These are phyloP conservation scores for Amanita thiersii DNA, from an alignment of 768 basidiomycete genomes.

Conservation along the genomic window DNA sequence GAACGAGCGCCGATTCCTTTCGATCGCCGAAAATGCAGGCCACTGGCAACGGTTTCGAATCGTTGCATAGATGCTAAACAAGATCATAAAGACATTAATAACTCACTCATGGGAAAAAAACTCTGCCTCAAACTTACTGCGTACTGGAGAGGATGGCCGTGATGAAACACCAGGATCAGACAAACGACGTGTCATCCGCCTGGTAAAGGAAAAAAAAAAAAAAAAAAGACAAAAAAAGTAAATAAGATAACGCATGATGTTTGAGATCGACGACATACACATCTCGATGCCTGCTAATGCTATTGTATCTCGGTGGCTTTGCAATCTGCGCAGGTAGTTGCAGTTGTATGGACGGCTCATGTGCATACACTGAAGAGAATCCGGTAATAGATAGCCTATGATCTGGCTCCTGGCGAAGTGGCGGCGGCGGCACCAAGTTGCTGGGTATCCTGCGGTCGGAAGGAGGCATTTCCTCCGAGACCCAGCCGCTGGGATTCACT, in stretches of 20 bases:
- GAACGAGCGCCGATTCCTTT: conserved; percentile 20
- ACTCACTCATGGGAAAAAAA: too few species aligned
- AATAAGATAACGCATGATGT: too few species aligned
- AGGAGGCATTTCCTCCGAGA: conserved; percentile 35
- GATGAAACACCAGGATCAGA: conserved; percentile 8
- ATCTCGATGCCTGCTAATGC: background rate
- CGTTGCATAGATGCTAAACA: background rate
- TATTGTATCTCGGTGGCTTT: background rate
- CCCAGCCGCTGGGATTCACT: conserved; percentile 68
- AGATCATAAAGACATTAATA: background rate
- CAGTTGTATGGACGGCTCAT: conserved; percentile 6
- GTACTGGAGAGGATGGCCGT: too few species aligned
- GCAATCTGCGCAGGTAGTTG: conserved; percentile 7
- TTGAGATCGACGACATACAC: too few species aligned
- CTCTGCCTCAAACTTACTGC: too few species aligned
- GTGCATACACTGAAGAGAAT: background rate
- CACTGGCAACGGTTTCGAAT: background rate
- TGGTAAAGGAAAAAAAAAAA: background rate
- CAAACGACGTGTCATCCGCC: background rate
- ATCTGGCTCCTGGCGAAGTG: conserved; percentile 11
- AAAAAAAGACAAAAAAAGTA: too few species aligned
- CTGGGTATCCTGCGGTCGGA: background rate
- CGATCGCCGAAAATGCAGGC: background rate
- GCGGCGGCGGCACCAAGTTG: conserved; percentile 10
- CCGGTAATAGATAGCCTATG: conserved; percentile 8